Evolutionary conservation across 441 rosid genomes (phyloP), one percentile per base, ranked within the genome.

Genomic region (Croton setiger): DNA sequence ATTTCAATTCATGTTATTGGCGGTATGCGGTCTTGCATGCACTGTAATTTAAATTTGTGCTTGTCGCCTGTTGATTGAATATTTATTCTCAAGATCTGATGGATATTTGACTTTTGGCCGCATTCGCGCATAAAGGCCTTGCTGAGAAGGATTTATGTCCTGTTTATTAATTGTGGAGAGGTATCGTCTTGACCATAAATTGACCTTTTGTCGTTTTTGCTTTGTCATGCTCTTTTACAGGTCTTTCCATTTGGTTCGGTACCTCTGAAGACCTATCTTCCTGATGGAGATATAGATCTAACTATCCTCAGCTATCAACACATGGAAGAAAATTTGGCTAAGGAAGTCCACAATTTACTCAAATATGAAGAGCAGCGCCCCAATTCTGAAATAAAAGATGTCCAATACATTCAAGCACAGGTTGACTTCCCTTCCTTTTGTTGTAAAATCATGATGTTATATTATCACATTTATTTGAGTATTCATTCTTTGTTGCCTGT

Each of bases 231-330:
- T 55, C 65, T 74, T 72, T 75, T 72, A 41, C 77, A 95, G 99
- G 92, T 89, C 62, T 85, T 87, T 76, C 81, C 95, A 60, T 91
- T 88, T 85, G 99, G 99, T 58, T 95, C 98, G 0, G 95, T 92
- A 64, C 97, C 98, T 33, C 64, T 95, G 63, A 92, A 89, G 83
- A 86, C 98, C 6, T 95, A 90, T 82, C 95, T 95, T 61, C 98
- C 97, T 52, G 98, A 95, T 70, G 99, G 99, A 71, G 99, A 92
- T 77, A 89, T 95, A 60, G 99, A 95, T 82, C 79, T 95, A 78
- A 95, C 96, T 33, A 83, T 79, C 35, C 79, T 92, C 53, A 74
- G 87, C 72, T 81, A 78, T 73, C 89, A 69, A 49, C 78, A 82
- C 62, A 72, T 67, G 79, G 99, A 87, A 80, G 96, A 89, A 57